Conservation (phyloP, 2,329 filamentous ascomycete genomes). For the Zalaria obscura region DNA sequence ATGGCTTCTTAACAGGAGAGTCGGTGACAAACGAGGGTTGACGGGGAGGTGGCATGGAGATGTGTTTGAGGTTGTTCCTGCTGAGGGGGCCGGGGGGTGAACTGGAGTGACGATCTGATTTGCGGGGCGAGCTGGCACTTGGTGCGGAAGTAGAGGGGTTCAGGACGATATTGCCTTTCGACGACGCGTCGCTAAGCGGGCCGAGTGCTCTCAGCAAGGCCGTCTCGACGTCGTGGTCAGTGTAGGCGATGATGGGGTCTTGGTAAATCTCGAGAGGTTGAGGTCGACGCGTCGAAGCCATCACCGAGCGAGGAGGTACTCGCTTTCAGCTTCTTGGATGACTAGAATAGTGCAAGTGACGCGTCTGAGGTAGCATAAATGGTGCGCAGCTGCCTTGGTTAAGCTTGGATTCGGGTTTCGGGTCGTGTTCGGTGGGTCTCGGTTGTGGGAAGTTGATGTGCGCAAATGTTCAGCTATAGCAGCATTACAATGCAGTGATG, state of each 20-base stretch:
- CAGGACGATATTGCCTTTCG: conserved; percentile 51
- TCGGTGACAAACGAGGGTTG: conserved; percentile 44
- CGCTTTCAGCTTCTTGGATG: not conserved
- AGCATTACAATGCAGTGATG: no score
- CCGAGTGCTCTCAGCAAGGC: conserved; percentile 34
- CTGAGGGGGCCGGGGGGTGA: conserved; percentile 48
- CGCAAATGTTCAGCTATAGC: no score
- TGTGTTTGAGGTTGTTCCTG: conserved; percentile 50
- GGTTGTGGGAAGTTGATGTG: no score
- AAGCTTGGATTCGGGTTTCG: no score
- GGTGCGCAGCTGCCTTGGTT: no score
- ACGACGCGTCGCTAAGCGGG: conserved; percentile 29
- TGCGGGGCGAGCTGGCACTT: conserved; percentile 54
- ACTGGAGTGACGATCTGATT: conserved; percentile 39
- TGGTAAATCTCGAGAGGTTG: conserved; percentile 44
- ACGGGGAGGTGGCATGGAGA: conserved; percentile 52
- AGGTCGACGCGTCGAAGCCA: conserved; percentile 43
- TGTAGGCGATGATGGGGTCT: conserved; percentile 30
- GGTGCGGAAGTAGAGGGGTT: conserved; percentile 42
- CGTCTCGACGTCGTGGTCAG: conserved; percentile 33
- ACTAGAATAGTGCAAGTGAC: not conserved
- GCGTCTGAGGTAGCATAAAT: not conserved
- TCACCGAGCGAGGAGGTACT: conserved; percentile 12
- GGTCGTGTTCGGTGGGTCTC: no score
- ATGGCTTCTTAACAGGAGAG: conserved; percentile 50